phyloP scores from a whole-genome alignment of 805 yeast species.

The Spathaspora sp. region DNA sequence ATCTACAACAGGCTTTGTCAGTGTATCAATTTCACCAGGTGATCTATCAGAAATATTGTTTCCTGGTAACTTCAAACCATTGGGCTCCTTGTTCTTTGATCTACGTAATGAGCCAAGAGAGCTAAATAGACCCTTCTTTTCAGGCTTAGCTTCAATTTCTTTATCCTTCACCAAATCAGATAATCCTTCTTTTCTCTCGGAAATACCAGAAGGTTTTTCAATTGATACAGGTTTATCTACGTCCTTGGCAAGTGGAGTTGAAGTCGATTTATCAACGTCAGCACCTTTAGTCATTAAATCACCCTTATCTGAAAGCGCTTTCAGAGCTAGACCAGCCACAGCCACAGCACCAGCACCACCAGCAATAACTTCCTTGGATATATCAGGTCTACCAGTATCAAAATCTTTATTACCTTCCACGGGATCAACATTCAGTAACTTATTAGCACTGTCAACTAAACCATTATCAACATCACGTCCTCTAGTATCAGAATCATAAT shows the following conservation, averaged over 20 bases:
- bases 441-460: background rate
- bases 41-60: background rate
- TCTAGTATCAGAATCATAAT: background rate
- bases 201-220: background rate
- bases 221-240: background rate
- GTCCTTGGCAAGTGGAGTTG: background rate
- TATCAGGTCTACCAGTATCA: background rate
- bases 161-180: background rate
- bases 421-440: background rate
- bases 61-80: background rate
- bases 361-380: background rate
- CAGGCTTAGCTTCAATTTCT: background rate
- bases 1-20: background rate
- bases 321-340: background rate
- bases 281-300: background rate
- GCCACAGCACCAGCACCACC: background rate
- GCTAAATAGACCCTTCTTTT: background rate
- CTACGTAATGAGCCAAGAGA: background rate
- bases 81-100: background rate
- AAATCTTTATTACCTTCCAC: background rate
- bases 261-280: background rate
- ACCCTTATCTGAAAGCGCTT: background rate
- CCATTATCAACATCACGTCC: background rate
- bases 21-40: background rate
- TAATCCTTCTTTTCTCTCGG: background rate